Percentiles rank a stretch among this genome's conserved stretches.
phyloP scores from a whole-genome alignment of 768 basidiomycete species.

The Suillus tomentosus region DNA sequence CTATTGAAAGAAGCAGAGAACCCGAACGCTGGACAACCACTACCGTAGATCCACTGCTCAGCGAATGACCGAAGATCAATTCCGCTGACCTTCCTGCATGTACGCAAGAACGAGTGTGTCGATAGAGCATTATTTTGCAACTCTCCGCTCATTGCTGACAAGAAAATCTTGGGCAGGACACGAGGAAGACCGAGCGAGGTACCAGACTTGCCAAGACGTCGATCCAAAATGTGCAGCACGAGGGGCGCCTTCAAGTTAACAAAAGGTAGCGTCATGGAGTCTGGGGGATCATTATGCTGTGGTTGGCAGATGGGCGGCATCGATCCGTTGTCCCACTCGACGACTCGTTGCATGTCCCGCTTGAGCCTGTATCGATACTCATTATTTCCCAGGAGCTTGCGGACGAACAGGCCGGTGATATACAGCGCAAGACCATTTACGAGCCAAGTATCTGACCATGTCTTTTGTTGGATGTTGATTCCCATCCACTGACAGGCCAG shows the following conservation, averaged over 20 bases:
- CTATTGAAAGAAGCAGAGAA: constrained; percentile 92
- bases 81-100: constrained; percentile 91
- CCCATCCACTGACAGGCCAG: constrained; percentile 97
- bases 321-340: constrained; percentile 82
- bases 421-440: constrained; percentile 91
- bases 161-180: constrained; percentile 91
- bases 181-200: constrained; percentile 93
- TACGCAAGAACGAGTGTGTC: constrained; percentile 87
- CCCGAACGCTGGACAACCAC: constrained; percentile 90
- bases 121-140: constrained; percentile 82
- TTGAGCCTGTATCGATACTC: constrained; percentile 95
- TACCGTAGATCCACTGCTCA: constrained; percentile 99
- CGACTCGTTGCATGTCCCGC: constrained; percentile 93
- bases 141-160: constrained; percentile 92
- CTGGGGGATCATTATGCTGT: constrained; percentile 81
- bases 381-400: constrained; percentile 90
- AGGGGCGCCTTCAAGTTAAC: constrained; percentile 94
- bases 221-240: constrained; percentile 95
- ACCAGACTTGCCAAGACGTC: constrained; percentile 90
- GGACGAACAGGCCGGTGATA: constrained; percentile 84
- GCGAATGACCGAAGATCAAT: constrained; percentile 89
- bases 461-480: constrained; percentile 92
- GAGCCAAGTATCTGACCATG: constrained; percentile 96
- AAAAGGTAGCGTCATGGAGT: constrained; percentile 76
- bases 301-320: constrained; percentile 96